phyloP scores from a whole-genome alignment of 306 rosid species.

The Senna siamea region DNA sequence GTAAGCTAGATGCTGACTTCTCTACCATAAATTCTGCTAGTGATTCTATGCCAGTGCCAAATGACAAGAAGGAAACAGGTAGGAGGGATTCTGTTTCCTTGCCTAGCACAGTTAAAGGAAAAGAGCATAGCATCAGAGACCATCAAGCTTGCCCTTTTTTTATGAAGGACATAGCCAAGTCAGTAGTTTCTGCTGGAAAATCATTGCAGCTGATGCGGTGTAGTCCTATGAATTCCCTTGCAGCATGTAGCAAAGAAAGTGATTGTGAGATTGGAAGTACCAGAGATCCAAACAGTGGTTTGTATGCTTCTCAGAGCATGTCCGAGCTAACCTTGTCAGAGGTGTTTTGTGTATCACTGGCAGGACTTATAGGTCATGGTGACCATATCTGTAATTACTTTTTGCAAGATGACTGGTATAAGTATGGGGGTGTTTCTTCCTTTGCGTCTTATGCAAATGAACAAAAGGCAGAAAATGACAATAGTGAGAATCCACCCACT shows the following conservation, averaged over 20 bases:
- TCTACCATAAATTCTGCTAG: constrained; percentile 37
- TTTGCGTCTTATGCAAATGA: constrained; percentile 37
- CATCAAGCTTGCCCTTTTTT: constrained; percentile 74
- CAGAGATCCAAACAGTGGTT: constrained; percentile 43
- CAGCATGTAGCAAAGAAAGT: constrained; percentile 52
- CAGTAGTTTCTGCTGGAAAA: constrained; percentile 90
- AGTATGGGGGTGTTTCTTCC: constrained; percentile 39
- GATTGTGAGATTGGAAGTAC: constrained; percentile 53
- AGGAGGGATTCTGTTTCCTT: constrained; percentile 55
- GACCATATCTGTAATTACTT: constrained; percentile 73
- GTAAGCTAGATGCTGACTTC: constrained; percentile 49
- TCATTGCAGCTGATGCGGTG: constrained; percentile 89
- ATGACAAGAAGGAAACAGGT: constrained; percentile 54
- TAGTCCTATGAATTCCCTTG: constrained; percentile 53
- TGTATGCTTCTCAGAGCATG: constrained; percentile 53
- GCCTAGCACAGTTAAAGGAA: constrained; percentile 57
- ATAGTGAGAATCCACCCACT: constrained; percentile 43
- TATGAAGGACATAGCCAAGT: constrained; percentile 78
- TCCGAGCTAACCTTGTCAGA: constrained; percentile 82
- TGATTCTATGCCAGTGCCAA: constrained; percentile 42
- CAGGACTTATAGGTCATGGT: constrained; percentile 85
- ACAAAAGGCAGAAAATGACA: constrained; percentile 43
- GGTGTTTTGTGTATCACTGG: constrained; percentile 77
- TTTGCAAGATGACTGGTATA: constrained; percentile 56
- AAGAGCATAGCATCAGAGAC: constrained; percentile 50